Conservation (phyloP, 257 asterid species). For the Primulina tabacum region DNA sequence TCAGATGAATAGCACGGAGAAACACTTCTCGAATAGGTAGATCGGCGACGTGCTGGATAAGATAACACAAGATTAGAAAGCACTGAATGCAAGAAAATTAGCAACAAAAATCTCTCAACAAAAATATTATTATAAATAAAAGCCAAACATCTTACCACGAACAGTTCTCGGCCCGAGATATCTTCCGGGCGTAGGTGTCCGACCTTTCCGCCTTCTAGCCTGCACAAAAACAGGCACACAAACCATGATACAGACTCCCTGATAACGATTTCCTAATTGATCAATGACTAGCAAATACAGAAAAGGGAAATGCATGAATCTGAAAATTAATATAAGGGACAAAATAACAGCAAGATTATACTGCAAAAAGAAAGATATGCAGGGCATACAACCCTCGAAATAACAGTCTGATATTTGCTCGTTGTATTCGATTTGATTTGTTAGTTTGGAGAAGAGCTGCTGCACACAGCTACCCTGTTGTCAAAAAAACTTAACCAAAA, state of each 20-base stretch:
- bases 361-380: constrained; percentile 47
- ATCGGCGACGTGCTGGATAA: constrained; percentile 43
- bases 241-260: constrained; percentile 8
- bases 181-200: constrained; percentile 90
- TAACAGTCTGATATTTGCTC: constrained; percentile 66
- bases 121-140: background rate
- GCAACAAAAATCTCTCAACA: background rate
- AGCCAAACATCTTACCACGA: constrained; percentile 41
- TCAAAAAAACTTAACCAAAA: constrained; percentile 64
- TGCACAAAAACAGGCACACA: constrained; percentile 24
- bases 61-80: background rate
- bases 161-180: constrained; percentile 65
- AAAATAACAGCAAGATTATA: constrained; percentile 15
- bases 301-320: background rate
- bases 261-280: background rate
- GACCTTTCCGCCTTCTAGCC: constrained; percentile 86
- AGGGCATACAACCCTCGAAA: constrained; percentile 93
- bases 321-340: constrained; percentile 1
- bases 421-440: constrained; percentile 64
- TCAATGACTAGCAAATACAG: background rate
- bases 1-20: constrained; percentile 49
- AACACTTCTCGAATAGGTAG: constrained; percentile 39
- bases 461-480: constrained; percentile 90
- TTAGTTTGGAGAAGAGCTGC: constrained; percentile 97
- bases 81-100: background rate